Conservation (phyloP, 148 eudicot genomes). For the Rhododendron ferrugineum region DNA sequence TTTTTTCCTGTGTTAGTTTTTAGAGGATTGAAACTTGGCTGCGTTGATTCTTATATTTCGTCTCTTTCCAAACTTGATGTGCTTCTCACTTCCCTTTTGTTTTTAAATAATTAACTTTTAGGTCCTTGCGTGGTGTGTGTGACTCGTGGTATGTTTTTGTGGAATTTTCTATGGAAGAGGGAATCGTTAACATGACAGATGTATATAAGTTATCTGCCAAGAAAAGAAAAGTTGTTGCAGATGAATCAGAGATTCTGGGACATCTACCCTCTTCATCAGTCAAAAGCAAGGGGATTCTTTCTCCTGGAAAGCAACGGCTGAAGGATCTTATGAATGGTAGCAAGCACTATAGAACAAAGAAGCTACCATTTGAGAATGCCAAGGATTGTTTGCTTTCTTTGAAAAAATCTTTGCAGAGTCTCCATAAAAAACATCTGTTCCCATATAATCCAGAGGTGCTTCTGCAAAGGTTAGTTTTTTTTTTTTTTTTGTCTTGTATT, state of each 20-base stretch:
- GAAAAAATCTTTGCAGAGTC: constrained; percentile 47
- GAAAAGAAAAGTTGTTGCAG: constrained; percentile 35
- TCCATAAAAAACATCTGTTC: constrained; percentile 61
- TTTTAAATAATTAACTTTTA: constrained; percentile 9
- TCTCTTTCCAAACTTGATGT: not conserved
- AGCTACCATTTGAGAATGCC: constrained; percentile 39
- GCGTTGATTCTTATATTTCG: not conserved
- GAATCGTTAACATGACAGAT: constrained; percentile 4
- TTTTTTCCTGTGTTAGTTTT: not conserved
- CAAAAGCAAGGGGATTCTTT: constrained; percentile 9
- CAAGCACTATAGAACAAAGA: constrained; percentile 15
- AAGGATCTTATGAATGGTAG: constrained; percentile 14
- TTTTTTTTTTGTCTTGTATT: not conserved
- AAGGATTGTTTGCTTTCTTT: constrained; percentile 62
- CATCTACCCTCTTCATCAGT: constrained; percentile 12
- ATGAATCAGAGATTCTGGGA: constrained; percentile 17
- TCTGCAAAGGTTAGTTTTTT: constrained; percentile 49
- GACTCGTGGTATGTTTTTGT: constrained; percentile 59
- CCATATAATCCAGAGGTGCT: constrained; percentile 91
- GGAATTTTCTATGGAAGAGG: constrained; percentile 29
- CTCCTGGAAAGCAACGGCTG: constrained; percentile 15
- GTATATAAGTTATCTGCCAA: constrained; percentile 24
- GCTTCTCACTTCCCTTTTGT: not conserved
- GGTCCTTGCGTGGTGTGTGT: constrained; percentile 70
- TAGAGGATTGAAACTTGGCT: not conserved